Evolutionary conservation across 78 protist genomes (phyloP).

Genomic region (Salpingoeca rosetta): DNA sequence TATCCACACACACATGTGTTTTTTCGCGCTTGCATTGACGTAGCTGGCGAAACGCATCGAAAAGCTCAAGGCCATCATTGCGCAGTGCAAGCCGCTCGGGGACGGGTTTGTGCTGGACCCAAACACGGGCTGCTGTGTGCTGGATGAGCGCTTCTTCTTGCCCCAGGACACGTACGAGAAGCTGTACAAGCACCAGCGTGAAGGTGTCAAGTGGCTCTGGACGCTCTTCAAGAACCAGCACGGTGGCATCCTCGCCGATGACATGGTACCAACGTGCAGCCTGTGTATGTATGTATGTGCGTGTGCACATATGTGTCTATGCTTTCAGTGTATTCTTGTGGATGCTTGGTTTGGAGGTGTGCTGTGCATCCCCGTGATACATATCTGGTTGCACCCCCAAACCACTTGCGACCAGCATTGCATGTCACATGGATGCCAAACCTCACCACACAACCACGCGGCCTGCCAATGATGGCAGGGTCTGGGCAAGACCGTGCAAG

Average conservation of each 20-base stretch:
- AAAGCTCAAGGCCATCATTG: no score
- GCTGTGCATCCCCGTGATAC: no score
- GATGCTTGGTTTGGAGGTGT: no score
- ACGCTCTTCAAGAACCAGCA: not conserved
- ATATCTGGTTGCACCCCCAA: no score
- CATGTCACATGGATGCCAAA: not conserved
- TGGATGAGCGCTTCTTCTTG: not conserved
- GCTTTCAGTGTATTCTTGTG: not conserved
- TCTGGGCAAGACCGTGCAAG: slow-evolving; percentile 36
- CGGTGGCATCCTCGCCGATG: slow-evolving; percentile 35
- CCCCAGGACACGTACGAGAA: not conserved
- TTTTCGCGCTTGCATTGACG: no score
- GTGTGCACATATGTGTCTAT: not conserved
- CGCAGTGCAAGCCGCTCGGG: no score
- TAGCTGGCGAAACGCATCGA: no score
- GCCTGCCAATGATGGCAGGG: not conserved
- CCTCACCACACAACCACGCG: not conserved
- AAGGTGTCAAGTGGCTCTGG: not conserved
- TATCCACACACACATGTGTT: no score
- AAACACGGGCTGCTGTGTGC: not conserved
- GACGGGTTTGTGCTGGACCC: not conserved
- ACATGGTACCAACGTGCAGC: no score
- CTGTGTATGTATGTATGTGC: no score
- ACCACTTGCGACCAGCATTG: no score
- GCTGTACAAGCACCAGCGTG: not conserved